A percentile compares a stretch with the other conserved stretches of the same genome.
Conservation (phyloP, 257 asterid genomes). For the Mentha longifolia region DNA sequence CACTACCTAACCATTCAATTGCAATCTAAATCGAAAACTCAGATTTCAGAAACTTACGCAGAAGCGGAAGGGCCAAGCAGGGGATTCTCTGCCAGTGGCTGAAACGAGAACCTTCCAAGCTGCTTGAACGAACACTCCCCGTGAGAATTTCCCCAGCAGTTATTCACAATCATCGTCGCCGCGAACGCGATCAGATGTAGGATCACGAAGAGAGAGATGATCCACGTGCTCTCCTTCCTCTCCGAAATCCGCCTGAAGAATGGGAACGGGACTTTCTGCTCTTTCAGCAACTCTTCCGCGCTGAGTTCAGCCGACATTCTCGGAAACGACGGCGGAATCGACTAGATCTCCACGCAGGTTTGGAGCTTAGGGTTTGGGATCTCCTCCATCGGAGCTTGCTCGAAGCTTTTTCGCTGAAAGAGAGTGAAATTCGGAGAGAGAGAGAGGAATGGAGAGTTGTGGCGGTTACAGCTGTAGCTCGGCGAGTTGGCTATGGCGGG, state of each 20-base stretch:
- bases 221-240: slow-evolving; percentile 74
- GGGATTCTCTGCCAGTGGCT: slow-evolving; percentile 82
- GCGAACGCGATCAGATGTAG: slow-evolving; percentile 65
- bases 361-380: slow-evolving; percentile 35
- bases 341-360: slow-evolving; percentile 47
- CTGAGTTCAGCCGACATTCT: slow-evolving; percentile 53
- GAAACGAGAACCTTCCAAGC: slow-evolving; percentile 81
- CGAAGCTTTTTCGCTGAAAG: background rate
- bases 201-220: slow-evolving; percentile 73
- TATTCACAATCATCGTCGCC: slow-evolving; percentile 73
- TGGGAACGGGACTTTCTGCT: slow-evolving; percentile 64
- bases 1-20: background rate
- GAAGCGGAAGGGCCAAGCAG: slow-evolving; percentile 95
- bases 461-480: slow-evolving; percentile 19
- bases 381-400: slow-evolving; percentile 34
- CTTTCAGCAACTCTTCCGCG: slow-evolving; percentile 52
- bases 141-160: slow-evolving; percentile 74
- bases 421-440: too few species aligned
- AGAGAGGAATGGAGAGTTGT: background rate
- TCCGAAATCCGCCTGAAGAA: slow-evolving; percentile 68
- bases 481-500: slow-evolving; percentile 15
- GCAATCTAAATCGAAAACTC: background rate
- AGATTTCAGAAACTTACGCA: slow-evolving; percentile 49
- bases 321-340: slow-evolving; percentile 28
- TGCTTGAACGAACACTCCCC: slow-evolving; percentile 57